Evolutionary conservation across 768 basidiomycete species (phyloP), one percentile per base, ranked within the genome.

Genomic region (Amanita phalloides): DNA sequence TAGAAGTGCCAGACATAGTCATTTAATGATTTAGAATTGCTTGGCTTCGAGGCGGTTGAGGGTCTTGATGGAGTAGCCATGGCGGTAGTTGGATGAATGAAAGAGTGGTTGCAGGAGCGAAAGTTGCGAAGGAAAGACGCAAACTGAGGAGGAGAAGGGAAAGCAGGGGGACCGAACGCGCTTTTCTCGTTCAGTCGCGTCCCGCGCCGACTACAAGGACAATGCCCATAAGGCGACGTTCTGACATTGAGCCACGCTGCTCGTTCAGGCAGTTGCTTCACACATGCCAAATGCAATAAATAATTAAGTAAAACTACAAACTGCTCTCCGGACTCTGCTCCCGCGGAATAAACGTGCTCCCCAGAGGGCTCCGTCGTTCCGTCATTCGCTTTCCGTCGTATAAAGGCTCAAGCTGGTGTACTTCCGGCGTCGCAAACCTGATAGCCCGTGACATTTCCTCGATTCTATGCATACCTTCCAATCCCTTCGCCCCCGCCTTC

Each of bases 21-120:
- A 71, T 83, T 79, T 57, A 83, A 74, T 37, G 78, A 65, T 62
- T 78, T 82, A 51, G 75, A 76, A 49, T 64, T 62, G 53, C 66
- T 67, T 14, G 74, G 55, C 57, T 67, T 70, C 35, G 69, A 67
- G 54, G 59, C 64, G 51, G 69, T 69, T 48, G 66, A 55, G 48
- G 69, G 67, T 61, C 70, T 64, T 32, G 73, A 69, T 25, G 69
- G 61, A 53, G 68, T 67, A 56, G 71, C 54, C 70, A 74, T 74
- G 60, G 30, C 9, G 57, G 51, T 49, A 45, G 48, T 50, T 26
- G 37, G 36, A 54, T 32, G 32, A 30, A 41, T 33, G 28, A 30
- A 42, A 37, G 48, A 41, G 20, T 20, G 51, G 44, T 36, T 35
- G 38, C 33, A 38, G 4, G 43, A 10, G 26, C 11, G 46, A 49